Base-by-base conservation (phyloP, 169 alveolate species). In the Babesia gibsoni region DNA sequence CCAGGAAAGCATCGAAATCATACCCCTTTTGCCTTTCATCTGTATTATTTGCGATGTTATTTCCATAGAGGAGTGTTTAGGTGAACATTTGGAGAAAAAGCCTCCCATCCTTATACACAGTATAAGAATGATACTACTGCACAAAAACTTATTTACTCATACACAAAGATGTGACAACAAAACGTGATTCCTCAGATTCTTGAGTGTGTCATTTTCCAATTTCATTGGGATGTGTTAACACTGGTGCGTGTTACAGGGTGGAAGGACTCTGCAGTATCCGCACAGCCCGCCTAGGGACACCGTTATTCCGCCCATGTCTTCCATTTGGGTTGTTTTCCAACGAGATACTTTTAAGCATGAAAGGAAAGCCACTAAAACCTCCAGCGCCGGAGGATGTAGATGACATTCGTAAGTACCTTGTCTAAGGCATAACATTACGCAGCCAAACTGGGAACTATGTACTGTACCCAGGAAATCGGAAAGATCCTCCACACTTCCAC, bases 11-110 rank as follows among this genome's bases (percentile, higher is more conserved):
- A 8, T 3, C 16, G 10, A 23, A 29, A 45, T 30, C 64, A 1
- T 18, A 74, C 84, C 84, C 49, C 84, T 16, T 39, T 64, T 67
- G 32, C 77, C 68, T 39, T 74, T 74, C 35, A 74, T 49, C 42
- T 74, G 64, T 1, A 74, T 37, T 2, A 74, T 65, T 27, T 52
- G 67, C 30, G 73, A 27, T 23, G 35, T 58, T 3, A 22, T 30
- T 12, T 20, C 35, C 32, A 27, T 25, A 2, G 25, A 18, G 22
- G 4, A 10, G 56, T 30, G 12, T 16, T 25, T 27, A 5, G 29
- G 9, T 20, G 36, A n/a, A 39, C 72, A 61, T 49, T 27, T 7
- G 36, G 72, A 61, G 1, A 22, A 7, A 22, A 42, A 7, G 4
- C 59, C 59, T 1, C 72, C 72, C 72, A 61, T 61, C 36, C 16